Percentiles rank a stretch among this genome's conserved stretches.
Conservation (phyloP, 2,329 filamentous ascomycete genomes). For the Ascochyta lentis region DNA sequence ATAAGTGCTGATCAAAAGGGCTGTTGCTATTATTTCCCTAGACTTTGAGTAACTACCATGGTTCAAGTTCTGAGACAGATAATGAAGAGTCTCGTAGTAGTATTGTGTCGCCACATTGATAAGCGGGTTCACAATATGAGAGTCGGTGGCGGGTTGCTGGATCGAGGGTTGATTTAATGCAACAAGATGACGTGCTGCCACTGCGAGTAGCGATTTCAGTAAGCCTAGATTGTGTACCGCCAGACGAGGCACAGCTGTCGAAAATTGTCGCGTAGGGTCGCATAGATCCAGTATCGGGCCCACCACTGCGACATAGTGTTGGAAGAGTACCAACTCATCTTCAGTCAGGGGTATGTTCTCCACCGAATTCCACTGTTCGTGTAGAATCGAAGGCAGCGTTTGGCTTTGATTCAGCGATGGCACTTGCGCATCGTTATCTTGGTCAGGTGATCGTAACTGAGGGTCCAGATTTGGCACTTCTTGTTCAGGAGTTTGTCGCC, state of each 20-base stretch:
- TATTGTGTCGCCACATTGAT: constrained; percentile 57
- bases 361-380: constrained; percentile 36
- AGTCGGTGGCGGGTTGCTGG: constrained; percentile 15
- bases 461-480: constrained; percentile 25
- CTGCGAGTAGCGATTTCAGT: constrained; percentile 64
- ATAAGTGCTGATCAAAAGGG: constrained; percentile 67
- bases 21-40: constrained; percentile 65
- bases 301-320: constrained; percentile 48
- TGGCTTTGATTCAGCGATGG: constrained; percentile 12
- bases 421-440: constrained; percentile 6
- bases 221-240: constrained; percentile 62
- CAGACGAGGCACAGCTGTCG: constrained; percentile 41
- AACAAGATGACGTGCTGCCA: constrained; percentile 61
- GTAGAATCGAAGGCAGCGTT: constrained; percentile 13
- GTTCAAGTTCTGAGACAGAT: constrained; percentile 65
- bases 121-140: constrained; percentile 36
- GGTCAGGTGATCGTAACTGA: constrained; percentile 18
- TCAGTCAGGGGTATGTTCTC: constrained; percentile 39
- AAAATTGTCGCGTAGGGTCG: constrained; percentile 51
- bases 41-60: constrained; percentile 65
- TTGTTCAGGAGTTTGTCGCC: constrained; percentile 33
- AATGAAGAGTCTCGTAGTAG: constrained; percentile 69
- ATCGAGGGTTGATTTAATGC: constrained; percentile 42
- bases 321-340: constrained; percentile 49
- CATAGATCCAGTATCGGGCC: constrained; percentile 54